phyloP scores from a whole-genome alignment of 192 early-diverging fungal genomes.

The Coemansia sp. region DNA sequence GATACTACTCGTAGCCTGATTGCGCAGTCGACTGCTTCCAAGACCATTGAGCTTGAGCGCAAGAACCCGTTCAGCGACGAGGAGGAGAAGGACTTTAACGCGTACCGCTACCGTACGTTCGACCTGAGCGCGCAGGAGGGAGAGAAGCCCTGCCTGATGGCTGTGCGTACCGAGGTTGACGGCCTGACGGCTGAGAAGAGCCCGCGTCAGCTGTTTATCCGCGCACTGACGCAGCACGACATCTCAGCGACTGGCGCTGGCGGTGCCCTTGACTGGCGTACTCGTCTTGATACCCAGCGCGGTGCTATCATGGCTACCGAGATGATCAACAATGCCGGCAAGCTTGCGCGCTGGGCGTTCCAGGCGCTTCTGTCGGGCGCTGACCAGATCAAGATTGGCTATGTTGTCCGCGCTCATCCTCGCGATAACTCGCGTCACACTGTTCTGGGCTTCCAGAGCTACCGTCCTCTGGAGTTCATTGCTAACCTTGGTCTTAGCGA shows the following conservation, averaged over 20 bases:
- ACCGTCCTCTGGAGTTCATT: constrained; percentile 88
- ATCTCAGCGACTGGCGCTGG: constrained; percentile 76
- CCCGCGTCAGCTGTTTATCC: constrained; percentile 59
- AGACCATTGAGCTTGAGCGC: constrained; percentile 58
- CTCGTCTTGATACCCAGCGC: constrained; percentile 90
- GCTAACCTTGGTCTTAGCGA: constrained; percentile 82
- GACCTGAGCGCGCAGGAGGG: constrained; percentile 59
- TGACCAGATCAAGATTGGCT: constrained; percentile 87
- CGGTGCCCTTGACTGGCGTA: constrained; percentile 89
- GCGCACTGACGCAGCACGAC: constrained; percentile 94
- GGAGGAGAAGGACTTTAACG: constrained; percentile 54
- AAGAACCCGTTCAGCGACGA: constrained; percentile 70
- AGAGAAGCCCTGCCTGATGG: constrained; percentile 58
- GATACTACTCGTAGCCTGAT: constrained; percentile 82
- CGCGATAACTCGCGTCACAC: constrained; percentile 78
- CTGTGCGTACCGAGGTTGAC: constrained; percentile 88
- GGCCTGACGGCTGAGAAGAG: constrained; percentile 57
- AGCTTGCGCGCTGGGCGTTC: constrained; percentile 93
- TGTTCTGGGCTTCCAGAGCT: constrained; percentile 77
- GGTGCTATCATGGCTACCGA: constrained; percentile 96
- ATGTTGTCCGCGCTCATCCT: constrained; percentile 71
- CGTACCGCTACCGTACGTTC: constrained; percentile 88
- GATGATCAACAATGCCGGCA: constrained; percentile 96
- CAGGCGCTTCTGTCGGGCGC: constrained; percentile 87
- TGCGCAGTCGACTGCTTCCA: constrained; percentile 65